Evolutionary conservation across 2,329 filamentous ascomycete genomes (phyloP).

Genomic region (Sporothrix luriei): DNA sequence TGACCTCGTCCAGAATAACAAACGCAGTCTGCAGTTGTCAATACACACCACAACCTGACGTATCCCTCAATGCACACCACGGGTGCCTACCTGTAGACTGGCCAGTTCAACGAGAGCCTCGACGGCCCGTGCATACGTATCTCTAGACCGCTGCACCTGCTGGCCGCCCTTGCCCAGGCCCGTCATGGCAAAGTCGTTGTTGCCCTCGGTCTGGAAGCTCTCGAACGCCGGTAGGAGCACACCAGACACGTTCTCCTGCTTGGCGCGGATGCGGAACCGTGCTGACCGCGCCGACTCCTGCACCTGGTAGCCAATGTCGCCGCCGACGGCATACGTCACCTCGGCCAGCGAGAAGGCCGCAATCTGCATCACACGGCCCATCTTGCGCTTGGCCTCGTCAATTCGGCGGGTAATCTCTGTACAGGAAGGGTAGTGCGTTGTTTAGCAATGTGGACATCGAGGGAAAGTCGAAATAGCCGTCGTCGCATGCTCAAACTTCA

Average conservation of each 20-base stretch:
- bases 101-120: conserved; percentile 94
- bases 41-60: not conserved
- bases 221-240: conserved; percentile 93
- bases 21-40: conserved; percentile 74
- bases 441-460: not conserved
- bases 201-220: conserved; percentile 82
- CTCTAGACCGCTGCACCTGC: conserved; percentile 90
- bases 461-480: not conserved
- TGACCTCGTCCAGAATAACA: conserved; percentile 96
- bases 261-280: conserved; percentile 88
- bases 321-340: conserved; percentile 94
- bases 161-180: conserved; percentile 96
- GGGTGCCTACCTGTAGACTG: conserved; percentile 66
- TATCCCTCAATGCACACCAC: not conserved
- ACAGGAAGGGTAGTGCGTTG: not conserved
- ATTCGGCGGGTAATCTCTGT: conserved; percentile 93
- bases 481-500: not conserved
- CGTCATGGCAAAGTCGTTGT: conserved; percentile 94
- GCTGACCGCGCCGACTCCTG: conserved; percentile 94
- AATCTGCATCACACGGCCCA: conserved; percentile 99
- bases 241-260: conserved; percentile 98
- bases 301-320: conserved; percentile 94
- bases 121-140: conserved; percentile 94
- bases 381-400: conserved; percentile 98
- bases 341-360: conserved; percentile 96